Base-by-base conservation (phyloP, 2,329 filamentous ascomycete genomes). In the Colletotrichum sojae region DNA sequence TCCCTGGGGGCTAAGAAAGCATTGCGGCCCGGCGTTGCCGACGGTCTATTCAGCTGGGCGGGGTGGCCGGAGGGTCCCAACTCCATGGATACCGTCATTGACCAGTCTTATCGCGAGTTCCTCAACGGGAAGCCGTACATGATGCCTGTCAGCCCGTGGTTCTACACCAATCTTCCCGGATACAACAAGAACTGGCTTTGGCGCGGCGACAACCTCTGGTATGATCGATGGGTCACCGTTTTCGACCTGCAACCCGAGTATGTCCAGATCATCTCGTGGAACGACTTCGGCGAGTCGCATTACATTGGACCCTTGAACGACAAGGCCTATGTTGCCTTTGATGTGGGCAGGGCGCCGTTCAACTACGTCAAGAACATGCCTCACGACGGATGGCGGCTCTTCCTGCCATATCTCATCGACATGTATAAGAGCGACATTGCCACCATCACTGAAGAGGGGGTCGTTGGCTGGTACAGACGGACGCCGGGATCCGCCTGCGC, bases 121-220 rank as follows among this genome's bases (percentile, higher is more conserved):
- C 13, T 75, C 2, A 18, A 20, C 75, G 88, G 88, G 45, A 86
- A 88, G 66, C 69, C 75, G 0, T 81, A 79, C 64, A 87, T 88
- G 83, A 87, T 87, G 84, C 81, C 85, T 2, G 83, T 87, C 13
- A 84, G 84, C 0, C 86, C 87, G 0, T 89, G 86, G 86, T 89
- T 89, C 76, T 89, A 84, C 75, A 89, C 89, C 45, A 86, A 88
- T 64, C 78, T 90, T 4, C 84, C 86, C 0, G 79, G 80, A 13
- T 90, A 83, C 72, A 76, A 79, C 45, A 91, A 90, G 78, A 89
- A 89, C 74, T 91, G 89, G 88, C 78, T 90, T 5, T 91, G 86
- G 82, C 82, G 83, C n/a, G 86, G 87, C n/a, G 89, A 91, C 72
- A 80, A 84, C 61, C 76, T 91, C 6, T 91, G 89, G 88, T 84